Evolutionary conservation across 768 basidiomycete genomes (phyloP).

Genomic region (Mycena latifolia): DNA sequence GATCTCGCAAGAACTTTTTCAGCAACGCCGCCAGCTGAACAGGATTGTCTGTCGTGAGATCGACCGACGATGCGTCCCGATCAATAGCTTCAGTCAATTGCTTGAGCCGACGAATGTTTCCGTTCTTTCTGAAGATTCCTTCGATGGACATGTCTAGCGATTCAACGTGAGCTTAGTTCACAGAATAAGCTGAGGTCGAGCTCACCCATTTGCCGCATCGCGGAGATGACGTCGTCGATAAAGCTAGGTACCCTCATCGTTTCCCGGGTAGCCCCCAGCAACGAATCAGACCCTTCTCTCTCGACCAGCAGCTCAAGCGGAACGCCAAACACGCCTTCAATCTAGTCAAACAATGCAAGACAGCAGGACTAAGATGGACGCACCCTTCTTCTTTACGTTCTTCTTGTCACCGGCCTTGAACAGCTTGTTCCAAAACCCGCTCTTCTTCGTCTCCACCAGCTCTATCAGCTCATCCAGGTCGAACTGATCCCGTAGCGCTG

Average conservation of each 20-base stretch:
- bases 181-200: slow-evolving; percentile 14
- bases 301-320: slow-evolving; percentile 95
- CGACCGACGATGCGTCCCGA: slow-evolving; percentile 92
- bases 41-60: slow-evolving; percentile 93
- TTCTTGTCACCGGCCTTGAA: slow-evolving; percentile 95
- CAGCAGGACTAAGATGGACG: slow-evolving; percentile 35
- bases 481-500: slow-evolving; percentile 83
- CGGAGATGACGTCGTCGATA: slow-evolving; percentile 97
- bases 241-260: slow-evolving; percentile 95
- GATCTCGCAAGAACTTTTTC: slow-evolving; percentile 96
- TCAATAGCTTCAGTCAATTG: slow-evolving; percentile 94
- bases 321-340: slow-evolving; percentile 90
- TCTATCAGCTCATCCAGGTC: slow-evolving; percentile 96
- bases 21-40: slow-evolving; percentile 96
- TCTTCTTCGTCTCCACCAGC: slow-evolving; percentile 92
- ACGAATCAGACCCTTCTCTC: slow-evolving; percentile 94
- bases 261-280: slow-evolving; percentile 88
- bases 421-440: slow-evolving; percentile 94
- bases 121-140: slow-evolving; percentile 98
- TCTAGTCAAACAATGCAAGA: slow-evolving; percentile 15
- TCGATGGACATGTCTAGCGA: slow-evolving; percentile 95
- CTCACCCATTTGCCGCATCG: slow-evolving; percentile 99
- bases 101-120: slow-evolving; percentile 94
- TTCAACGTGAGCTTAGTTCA: slow-evolving; percentile 9
- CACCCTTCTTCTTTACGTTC: slow-evolving; percentile 89